Evolutionary conservation across 371 early-diverging fungal species (phyloP).

Genomic region (Rhizopus arrhizus): DNA sequence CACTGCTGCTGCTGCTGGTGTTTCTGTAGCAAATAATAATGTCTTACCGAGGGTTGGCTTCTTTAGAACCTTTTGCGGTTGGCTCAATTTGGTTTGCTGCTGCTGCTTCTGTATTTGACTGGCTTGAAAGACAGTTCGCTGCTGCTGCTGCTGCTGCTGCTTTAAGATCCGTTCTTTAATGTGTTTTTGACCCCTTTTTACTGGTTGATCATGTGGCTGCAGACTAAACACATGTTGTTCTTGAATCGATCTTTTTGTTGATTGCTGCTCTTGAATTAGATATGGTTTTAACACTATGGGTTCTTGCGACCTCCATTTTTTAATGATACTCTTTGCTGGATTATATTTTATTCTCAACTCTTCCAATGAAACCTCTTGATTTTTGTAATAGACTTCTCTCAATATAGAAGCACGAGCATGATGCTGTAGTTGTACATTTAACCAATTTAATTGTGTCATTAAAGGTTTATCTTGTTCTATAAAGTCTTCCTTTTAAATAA

Average conservation of each 20-base stretch:
- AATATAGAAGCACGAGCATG: slow-evolving; percentile 20
- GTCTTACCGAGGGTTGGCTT: too few species aligned
- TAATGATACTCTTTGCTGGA: neutral
- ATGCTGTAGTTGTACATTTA: slow-evolving; percentile 16
- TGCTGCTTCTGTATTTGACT: too few species aligned
- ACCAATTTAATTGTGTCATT: slow-evolving; percentile 12
- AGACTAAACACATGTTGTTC: neutral
- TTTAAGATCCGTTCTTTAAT: too few species aligned
- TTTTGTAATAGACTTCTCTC: slow-evolving; percentile 15
- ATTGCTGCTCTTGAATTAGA: neutral
- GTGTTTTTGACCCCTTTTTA: too few species aligned
- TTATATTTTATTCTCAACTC: slow-evolving; percentile 26
- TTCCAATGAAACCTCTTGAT: slow-evolving; percentile 26
- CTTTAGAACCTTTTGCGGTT: neutral
- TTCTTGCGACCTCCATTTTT: neutral
- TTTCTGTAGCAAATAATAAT: neutral
- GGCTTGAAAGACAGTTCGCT: too few species aligned
- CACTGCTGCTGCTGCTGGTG: neutral
- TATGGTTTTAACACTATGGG: neutral
- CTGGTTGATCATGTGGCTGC: neutral
- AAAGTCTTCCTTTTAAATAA: neutral
- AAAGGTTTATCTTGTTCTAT: neutral
- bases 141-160: too few species aligned
- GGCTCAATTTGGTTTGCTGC: neutral
- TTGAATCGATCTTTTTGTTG: neutral